Evolutionary conservation across 78 protist species (phyloP).

Genomic region (Dictyostelium capitatum): DNA sequence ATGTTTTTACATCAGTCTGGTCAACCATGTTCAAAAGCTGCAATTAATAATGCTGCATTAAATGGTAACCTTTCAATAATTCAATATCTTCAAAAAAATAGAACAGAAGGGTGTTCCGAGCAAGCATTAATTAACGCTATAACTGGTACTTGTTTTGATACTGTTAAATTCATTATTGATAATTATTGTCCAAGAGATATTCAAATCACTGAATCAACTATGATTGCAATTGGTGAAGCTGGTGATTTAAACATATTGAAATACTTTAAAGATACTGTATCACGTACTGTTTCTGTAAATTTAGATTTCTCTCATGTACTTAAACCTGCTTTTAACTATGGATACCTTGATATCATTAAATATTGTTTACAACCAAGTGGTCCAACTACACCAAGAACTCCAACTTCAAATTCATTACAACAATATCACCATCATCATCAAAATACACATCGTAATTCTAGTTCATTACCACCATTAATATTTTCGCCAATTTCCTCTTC

Average conservation of each 20-base stretch:
- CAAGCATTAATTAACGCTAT: constrained; percentile 38
- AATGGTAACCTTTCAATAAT: constrained; percentile 17
- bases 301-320: not conserved
- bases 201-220: constrained; percentile 5
- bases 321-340: constrained; percentile 10
- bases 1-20: constrained; percentile 1
- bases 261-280: constrained; percentile 12
- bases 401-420: not conserved
- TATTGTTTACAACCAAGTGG: constrained; percentile 14
- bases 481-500: not conserved
- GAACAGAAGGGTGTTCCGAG: constrained; percentile 17
- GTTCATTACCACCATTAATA: not conserved
- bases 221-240: constrained; percentile 14
- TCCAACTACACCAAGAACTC: constrained; percentile 3
- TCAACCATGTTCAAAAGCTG: not conserved
- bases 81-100: constrained; percentile 35
- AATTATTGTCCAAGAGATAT: constrained; percentile 24
- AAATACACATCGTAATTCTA: not conserved
- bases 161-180: not conserved
- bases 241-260: not conserved
- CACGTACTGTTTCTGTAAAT: not conserved
- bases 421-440: not conserved
- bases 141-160: constrained; percentile 19
- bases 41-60: constrained; percentile 14
- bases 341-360: not conserved